Evolutionary conservation across 257 asterid species (phyloP), one percentile per base, ranked within the genome.

Genomic region (Nicotiana paniculata): DNA sequence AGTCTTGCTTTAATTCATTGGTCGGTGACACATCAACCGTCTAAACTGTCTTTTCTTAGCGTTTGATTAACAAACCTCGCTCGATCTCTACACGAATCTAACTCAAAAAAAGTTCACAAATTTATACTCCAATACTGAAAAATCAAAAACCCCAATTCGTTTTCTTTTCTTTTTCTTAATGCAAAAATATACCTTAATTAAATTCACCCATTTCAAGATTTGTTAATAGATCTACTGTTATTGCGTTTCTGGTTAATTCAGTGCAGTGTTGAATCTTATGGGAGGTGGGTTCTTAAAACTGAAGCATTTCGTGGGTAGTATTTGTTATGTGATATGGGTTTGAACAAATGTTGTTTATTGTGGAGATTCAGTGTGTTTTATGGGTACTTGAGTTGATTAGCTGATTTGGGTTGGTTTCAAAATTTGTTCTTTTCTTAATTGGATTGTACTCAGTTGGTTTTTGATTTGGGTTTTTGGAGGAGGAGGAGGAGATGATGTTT

Each of bases 401-500:
- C 77, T 24, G 61, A 43, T 82, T 37, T 62, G 30, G 84, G 57
- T 5, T 55, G 35, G 37, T 76, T 39, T 53, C 21, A 57, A 77
- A 82, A 63, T 76, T 46, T 69, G 64, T 43, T 15, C 83, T 66
- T 61, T 81, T 75, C 70, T 76, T 3, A 9, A 4, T 17, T 81
- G 80, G 55, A 69, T 30, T 59, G 43, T 51, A 2, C 24, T 58
- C 4, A 48, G 46, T 54, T 57, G 33, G 61, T 68, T 51, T 55
- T 68, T 55, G 39, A 33, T 74, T 53, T 66, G 82, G 48, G 43
- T 9, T 69, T 75, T 62, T 26, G 15, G 46, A 83, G 66, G 61
- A 75, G 66, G 66, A 75, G 66, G 66, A 75, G 81, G 70, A 80
- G 74, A 87, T 81, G 21, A 96, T 96, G 99, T 94, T 96, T 90